These are phyloP conservation scores for Polygonum aviculare DNA, from an alignment of 148 eudicot species.

Conservation along the genomic window DNA sequence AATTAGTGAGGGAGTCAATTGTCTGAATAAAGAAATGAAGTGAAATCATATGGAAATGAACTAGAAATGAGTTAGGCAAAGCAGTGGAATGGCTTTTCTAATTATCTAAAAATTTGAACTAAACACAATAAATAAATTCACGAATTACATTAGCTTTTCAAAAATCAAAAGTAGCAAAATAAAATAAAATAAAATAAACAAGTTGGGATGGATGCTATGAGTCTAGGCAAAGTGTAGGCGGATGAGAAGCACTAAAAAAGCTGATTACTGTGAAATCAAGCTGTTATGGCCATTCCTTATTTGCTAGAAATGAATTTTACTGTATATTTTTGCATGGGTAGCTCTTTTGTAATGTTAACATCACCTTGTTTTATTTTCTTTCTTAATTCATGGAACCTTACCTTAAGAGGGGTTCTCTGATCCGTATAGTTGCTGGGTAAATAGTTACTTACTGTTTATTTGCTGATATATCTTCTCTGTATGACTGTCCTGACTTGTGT, in stretches of 20 bases:
- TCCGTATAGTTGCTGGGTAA: neutral
- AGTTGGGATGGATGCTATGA: neutral
- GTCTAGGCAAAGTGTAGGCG: neutral
- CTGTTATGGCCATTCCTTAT: neutral
- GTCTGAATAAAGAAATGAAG: neutral
- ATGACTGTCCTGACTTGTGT: neutral
- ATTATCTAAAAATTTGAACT: constrained; percentile 1
- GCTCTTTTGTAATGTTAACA: neutral
- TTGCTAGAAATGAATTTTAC: neutral
- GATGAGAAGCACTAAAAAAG: constrained; percentile 1
- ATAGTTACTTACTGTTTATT: neutral
- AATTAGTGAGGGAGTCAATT: neutral
- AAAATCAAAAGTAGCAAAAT: neutral
- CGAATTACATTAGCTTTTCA: neutral
- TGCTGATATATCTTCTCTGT: neutral
- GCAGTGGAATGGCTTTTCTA: neutral
- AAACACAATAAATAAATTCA: neutral
- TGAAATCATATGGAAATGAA: neutral
- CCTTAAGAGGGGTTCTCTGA: neutral
- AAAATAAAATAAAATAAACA: neutral
- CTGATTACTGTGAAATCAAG: neutral
- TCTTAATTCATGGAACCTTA: neutral
- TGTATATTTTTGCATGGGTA: neutral
- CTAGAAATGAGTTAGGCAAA: neutral
- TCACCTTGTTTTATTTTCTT: neutral